These are phyloP conservation scores for Petrea volubilis DNA, from an alignment of 257 asterid species.

Conservation along the genomic window DNA sequence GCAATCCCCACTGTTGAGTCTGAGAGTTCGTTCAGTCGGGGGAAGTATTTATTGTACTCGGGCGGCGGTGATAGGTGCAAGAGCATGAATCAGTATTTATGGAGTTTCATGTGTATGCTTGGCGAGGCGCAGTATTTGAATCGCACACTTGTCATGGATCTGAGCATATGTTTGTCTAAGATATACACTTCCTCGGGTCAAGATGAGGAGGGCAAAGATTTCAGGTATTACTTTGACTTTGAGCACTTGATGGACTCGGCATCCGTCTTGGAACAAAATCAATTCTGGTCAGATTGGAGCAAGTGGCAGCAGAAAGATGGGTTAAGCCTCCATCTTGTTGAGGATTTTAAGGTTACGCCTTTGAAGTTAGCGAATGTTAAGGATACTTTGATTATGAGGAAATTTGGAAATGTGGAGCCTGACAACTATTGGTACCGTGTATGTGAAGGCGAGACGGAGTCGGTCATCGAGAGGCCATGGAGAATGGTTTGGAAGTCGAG, in stretches of 20 bases:
- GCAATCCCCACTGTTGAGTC: slow-evolving; percentile 76
- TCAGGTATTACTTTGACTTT: slow-evolving; percentile 84
- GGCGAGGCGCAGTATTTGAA: slow-evolving; percentile 95
- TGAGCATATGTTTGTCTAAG: slow-evolving; percentile 71
- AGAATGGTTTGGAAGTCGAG: slow-evolving; percentile 61
- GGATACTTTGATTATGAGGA: slow-evolving; percentile 62
- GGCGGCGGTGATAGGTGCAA: slow-evolving; percentile 96
- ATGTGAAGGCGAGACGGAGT: slow-evolving; percentile 65
- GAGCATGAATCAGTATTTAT: slow-evolving; percentile 89
- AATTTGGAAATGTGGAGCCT: slow-evolving; percentile 64
- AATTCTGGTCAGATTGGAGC: slow-evolving; percentile 65
- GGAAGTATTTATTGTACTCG: slow-evolving; percentile 72
- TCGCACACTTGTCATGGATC: slow-evolving; percentile 82
- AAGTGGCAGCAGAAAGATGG: slow-evolving; percentile 50
- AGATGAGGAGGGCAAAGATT: slow-evolving; percentile 90
- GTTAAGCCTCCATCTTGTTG: slow-evolving; percentile 51
- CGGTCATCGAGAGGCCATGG: slow-evolving; percentile 60
- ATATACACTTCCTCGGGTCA: slow-evolving; percentile 83
- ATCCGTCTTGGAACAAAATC: slow-evolving; percentile 59
- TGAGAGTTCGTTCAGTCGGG: slow-evolving; percentile 63
- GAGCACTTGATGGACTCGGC: slow-evolving; percentile 91
- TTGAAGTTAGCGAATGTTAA: slow-evolving; percentile 40
- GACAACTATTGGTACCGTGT: slow-evolving; percentile 74
- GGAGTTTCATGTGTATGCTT: slow-evolving; percentile 94
- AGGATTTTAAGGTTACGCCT: slow-evolving; percentile 52